Percentiles rank a stretch among this genome's conserved stretches.
Conservation (phyloP, 495 filamentous ascomycete genomes). For the Trichocladium uniseriatum region DNA sequence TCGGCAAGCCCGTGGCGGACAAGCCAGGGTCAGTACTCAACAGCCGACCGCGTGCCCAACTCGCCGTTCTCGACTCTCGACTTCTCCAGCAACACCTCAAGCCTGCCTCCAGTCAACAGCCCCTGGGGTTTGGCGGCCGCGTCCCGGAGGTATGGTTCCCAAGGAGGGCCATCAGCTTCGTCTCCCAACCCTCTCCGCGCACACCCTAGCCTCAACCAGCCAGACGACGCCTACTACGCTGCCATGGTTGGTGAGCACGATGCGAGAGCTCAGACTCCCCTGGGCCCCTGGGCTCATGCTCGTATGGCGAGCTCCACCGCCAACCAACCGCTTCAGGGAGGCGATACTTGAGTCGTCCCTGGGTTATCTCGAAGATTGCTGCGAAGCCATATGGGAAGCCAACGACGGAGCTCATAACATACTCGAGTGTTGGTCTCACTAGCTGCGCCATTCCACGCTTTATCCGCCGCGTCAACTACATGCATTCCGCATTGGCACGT, state of each 20-base stretch:
- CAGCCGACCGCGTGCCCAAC: background rate
- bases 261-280: background rate
- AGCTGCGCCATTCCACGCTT: too few species aligned
- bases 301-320: constrained; percentile 2
- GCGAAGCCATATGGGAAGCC: too few species aligned
- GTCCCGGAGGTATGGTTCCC: constrained; percentile 1
- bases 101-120: constrained; percentile 22
- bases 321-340: background rate
- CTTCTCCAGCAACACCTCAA: constrained; percentile 17
- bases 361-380: too few species aligned
- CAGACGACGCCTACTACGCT: background rate
- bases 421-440: too few species aligned
- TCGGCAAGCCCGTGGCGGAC: constrained; percentile 3
- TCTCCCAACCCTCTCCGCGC: background rate
- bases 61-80: constrained; percentile 18
- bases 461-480: too few species aligned
- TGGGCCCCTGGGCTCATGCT: constrained; percentile 12
- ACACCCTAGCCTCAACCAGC: background rate
- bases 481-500: too few species aligned
- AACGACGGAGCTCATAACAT: too few species aligned
- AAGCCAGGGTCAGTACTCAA: background rate
- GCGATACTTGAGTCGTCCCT: background rate
- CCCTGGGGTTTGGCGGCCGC: constrained; percentile 20
- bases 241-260: constrained; percentile 4
- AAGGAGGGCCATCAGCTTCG: constrained; percentile 2